A percentile compares a stretch with the other conserved stretches of the same genome.
Evolutionary conservation across 768 basidiomycete species (phyloP).

Genomic region (Candolleomyces eurysporus): DNA sequence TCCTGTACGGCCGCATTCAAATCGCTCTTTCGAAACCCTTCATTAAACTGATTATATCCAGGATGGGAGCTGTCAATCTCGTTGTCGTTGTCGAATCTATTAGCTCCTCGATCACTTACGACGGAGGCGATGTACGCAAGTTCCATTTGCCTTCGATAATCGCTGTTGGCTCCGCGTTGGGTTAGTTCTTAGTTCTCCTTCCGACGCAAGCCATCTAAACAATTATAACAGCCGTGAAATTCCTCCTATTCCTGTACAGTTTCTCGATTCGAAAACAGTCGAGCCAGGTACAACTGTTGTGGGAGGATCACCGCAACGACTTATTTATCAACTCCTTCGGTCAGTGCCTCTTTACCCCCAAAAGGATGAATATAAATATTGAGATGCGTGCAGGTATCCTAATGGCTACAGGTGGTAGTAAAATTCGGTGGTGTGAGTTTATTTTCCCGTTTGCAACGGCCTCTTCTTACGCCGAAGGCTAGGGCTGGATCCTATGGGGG

Average conservation of each 20-base stretch:
- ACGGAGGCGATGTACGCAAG: slow-evolving; percentile 46
- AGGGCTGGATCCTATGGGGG: slow-evolving; percentile 80
- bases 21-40: no score
- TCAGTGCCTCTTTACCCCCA: slow-evolving; percentile 23
- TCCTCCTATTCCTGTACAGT: slow-evolving; percentile 86
- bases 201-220: background rate
- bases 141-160: slow-evolving; percentile 84
- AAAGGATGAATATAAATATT: background rate
- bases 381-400: slow-evolving; percentile 55
- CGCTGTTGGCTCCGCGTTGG: slow-evolving; percentile 79
- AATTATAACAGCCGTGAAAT: slow-evolving; percentile 63
- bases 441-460: slow-evolving; percentile 3
- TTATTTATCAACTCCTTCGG: slow-evolving; percentile 82
- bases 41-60: slow-evolving; percentile 22
- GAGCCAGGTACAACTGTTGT: slow-evolving; percentile 91
- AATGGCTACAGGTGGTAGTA: slow-evolving; percentile 82
- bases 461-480: background rate
- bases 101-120: slow-evolving; percentile 62
- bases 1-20: slow-evolving; percentile 17
- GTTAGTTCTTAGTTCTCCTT: slow-evolving; percentile 35
- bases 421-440: slow-evolving; percentile 75
- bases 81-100: slow-evolving; percentile 88
- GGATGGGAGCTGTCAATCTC: slow-evolving; percentile 91
- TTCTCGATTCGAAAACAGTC: slow-evolving; percentile 72
- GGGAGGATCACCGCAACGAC: slow-evolving; percentile 97